A percentile compares a stretch with the other conserved stretches of the same genome.
These are phyloP conservation scores for Piper betle DNA, from an alignment of 164 flowering plant genomes.

Conservation along the genomic window DNA sequence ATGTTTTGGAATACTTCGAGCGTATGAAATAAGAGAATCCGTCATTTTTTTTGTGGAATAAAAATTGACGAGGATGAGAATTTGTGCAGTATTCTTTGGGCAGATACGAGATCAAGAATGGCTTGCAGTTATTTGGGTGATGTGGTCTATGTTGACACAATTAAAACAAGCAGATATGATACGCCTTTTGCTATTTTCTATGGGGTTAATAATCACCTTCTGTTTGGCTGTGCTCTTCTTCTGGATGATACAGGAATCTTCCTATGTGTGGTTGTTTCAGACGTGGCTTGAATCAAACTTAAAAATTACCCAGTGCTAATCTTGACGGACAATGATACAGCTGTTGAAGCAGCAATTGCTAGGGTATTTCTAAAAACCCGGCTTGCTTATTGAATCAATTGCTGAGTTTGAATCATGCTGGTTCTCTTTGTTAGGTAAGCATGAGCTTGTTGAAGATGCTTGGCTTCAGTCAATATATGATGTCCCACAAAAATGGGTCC, in stretches of 20 bases:
- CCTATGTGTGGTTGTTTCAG: slow-evolving; percentile 35
- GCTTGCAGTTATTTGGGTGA: slow-evolving; percentile 36
- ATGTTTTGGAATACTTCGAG: slow-evolving; percentile 59
- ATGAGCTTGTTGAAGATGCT: slow-evolving; percentile 38
- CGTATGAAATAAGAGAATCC: slow-evolving; percentile 23
- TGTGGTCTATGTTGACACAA: slow-evolving; percentile 31
- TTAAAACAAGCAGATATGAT: slow-evolving; percentile 24
- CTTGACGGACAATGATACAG: slow-evolving; percentile 30
- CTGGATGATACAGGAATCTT: slow-evolving; percentile 26
- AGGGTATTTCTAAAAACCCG: slow-evolving; percentile 28
- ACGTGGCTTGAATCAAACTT: slow-evolving; percentile 33
- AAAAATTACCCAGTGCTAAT: slow-evolving; percentile 25
- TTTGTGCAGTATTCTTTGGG: slow-evolving; percentile 33
- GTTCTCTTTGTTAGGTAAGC: slow-evolving; percentile 39
- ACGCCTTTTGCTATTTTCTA: slow-evolving; percentile 32
- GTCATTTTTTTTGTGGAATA: slow-evolving; percentile 26
- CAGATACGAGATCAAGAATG: slow-evolving; percentile 23
- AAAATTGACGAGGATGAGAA: slow-evolving; percentile 31
- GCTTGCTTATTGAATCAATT: slow-evolving; percentile 30
- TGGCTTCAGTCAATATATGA: slow-evolving; percentile 47
- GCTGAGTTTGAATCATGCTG: slow-evolving; percentile 61
- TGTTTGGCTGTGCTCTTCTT: slow-evolving; percentile 40
- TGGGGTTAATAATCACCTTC: slow-evolving; percentile 37
- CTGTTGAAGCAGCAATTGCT: slow-evolving; percentile 19
- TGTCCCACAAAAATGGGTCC: slow-evolving; percentile 49